phyloP scores from a whole-genome alignment of 1,284 basidiomycete genomes.

The Meira miltonrushii region DNA sequence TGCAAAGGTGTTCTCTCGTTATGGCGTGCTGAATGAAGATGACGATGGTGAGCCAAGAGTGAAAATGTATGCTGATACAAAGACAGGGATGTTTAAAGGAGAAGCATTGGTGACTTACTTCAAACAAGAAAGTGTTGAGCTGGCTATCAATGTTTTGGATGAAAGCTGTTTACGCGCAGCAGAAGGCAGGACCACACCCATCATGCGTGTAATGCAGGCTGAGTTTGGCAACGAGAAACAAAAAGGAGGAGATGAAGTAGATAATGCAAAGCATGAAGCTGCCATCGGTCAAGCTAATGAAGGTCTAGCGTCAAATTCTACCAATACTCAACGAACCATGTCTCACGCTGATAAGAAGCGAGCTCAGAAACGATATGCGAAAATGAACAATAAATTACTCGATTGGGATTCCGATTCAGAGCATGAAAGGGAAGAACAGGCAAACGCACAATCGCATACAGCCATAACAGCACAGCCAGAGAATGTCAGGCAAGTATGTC shows the following conservation, averaged over 20 bases:
- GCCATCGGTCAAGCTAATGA: neutral
- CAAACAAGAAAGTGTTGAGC: slow-evolving; percentile 85
- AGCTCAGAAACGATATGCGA: slow-evolving; percentile 25
- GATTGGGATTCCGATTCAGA: slow-evolving; percentile 41
- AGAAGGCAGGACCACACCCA: slow-evolving; percentile 58
- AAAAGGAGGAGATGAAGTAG: slow-evolving; percentile 24
- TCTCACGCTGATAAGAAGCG: slow-evolving; percentile 18
- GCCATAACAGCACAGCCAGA: slow-evolving; percentile 7
- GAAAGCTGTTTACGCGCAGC: slow-evolving; percentile 87
- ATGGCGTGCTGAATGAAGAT: slow-evolving; percentile 86
- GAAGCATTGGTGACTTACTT: slow-evolving; percentile 95
- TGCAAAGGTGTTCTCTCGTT: slow-evolving; percentile 75
- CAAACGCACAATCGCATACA: neutral
- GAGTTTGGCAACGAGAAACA: slow-evolving; percentile 61
- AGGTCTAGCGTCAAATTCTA: neutral
- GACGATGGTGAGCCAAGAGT: slow-evolving; percentile 79
- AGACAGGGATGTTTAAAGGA: slow-evolving; percentile 81
- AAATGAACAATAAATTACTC: slow-evolving; percentile 39
- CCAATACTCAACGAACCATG: neutral
- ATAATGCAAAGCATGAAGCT: neutral
- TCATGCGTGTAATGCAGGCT: slow-evolving; percentile 78
- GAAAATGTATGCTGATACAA: slow-evolving; percentile 76
- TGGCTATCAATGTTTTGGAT: slow-evolving; percentile 81
- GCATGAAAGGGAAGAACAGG: neutral
- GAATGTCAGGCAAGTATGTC: slow-evolving; percentile 5